Percentiles rank a stretch among this genome's conserved stretches.
These are phyloP conservation scores for Gymnopilus junonius DNA, from an alignment of 768 basidiomycete species.

Conservation along the genomic window DNA sequence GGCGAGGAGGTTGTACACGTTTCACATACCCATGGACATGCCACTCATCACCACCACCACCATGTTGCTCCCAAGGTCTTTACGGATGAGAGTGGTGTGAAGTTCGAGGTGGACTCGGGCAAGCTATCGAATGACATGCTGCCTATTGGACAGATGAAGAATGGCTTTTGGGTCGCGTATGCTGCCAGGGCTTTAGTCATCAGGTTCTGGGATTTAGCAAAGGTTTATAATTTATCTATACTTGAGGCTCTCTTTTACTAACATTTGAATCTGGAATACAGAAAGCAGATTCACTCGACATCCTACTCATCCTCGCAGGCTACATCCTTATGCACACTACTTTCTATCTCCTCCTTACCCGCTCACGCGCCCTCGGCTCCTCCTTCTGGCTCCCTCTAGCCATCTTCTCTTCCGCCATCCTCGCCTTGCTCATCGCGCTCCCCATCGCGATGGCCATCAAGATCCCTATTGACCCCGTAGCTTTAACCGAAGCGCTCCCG, in stretches of 20 bases:
- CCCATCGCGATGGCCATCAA: conserved; percentile 73
- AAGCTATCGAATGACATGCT: conserved; percentile 45
- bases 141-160: conserved; percentile 74
- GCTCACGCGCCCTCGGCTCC: conserved; percentile 83
- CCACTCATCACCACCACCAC: conserved; percentile 1
- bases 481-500: conserved; percentile 92
- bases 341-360: conserved; percentile 88
- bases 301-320: conserved; percentile 90
- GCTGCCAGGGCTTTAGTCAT: conserved; percentile 75
- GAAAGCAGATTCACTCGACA: conserved; percentile 96
- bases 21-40: conserved; percentile 2
- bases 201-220: conserved; percentile 86
- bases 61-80: conserved; percentile 22
- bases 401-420: conserved; percentile 78
- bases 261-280: conserved; percentile 29
- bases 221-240: conserved; percentile 37
- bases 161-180: conserved; percentile 88
- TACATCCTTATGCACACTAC: conserved; percentile 96
- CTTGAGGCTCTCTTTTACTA: conserved; percentile 9
- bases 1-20: conserved; percentile 12
- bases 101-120: conserved; percentile 52
- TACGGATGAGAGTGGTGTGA: conserved; percentile 44
- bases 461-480: conserved; percentile 92
- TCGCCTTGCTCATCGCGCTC: conserved; percentile 85
- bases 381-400: conserved; percentile 63